These are phyloP conservation scores for Dothideomycetidae sp. DNA, from an alignment of 2,329 filamentous ascomycete genomes.

Conservation along the genomic window DNA sequence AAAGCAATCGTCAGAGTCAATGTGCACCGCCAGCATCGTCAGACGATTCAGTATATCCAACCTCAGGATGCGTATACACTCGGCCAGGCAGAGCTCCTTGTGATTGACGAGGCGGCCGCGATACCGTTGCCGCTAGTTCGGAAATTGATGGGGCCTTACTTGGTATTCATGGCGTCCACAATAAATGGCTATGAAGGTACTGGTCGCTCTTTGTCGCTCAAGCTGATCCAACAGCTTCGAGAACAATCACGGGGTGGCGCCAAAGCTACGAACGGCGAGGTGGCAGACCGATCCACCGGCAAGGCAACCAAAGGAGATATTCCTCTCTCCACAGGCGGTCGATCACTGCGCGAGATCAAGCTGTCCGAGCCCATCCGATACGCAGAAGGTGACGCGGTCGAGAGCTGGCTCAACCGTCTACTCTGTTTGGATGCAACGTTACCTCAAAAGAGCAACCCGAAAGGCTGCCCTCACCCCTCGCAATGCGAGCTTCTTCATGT, in stretches of 20 bases:
- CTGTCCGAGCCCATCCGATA: slow-evolving; percentile 92
- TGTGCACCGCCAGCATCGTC: slow-evolving; percentile 82
- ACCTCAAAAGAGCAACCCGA: slow-evolving; percentile 58
- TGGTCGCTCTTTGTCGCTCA: slow-evolving; percentile 82
- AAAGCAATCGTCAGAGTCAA: slow-evolving; percentile 97
- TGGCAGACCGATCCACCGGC: slow-evolving; percentile 68
- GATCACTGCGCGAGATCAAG: slow-evolving; percentile 81
- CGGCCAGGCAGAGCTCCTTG: slow-evolving; percentile 84
- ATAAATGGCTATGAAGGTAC: slow-evolving; percentile 99
- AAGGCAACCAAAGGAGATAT: slow-evolving; percentile 52
- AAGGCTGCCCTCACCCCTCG: slow-evolving; percentile 77
- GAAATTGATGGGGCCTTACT: slow-evolving; percentile 89
- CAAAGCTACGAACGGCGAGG: slow-evolving; percentile 40
- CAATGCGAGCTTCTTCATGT: slow-evolving; percentile 87
- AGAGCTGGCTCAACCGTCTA: slow-evolving; percentile 91
- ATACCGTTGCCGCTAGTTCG: slow-evolving; percentile 85
- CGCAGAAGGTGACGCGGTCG: slow-evolving; percentile 74
- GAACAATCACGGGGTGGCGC: slow-evolving; percentile 67
- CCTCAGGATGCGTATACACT: slow-evolving; percentile 91
- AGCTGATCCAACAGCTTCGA: slow-evolving; percentile 90
- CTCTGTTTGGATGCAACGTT: slow-evolving; percentile 88
- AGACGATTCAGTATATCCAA: slow-evolving; percentile 97
- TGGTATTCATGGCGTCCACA: slow-evolving; percentile 98
- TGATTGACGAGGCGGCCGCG: slow-evolving; percentile 94
- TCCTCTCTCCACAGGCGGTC: slow-evolving; percentile 46